Evolutionary conservation across 2,329 filamentous ascomycete genomes (phyloP).

Genomic region (Diaporthe caulivora): DNA sequence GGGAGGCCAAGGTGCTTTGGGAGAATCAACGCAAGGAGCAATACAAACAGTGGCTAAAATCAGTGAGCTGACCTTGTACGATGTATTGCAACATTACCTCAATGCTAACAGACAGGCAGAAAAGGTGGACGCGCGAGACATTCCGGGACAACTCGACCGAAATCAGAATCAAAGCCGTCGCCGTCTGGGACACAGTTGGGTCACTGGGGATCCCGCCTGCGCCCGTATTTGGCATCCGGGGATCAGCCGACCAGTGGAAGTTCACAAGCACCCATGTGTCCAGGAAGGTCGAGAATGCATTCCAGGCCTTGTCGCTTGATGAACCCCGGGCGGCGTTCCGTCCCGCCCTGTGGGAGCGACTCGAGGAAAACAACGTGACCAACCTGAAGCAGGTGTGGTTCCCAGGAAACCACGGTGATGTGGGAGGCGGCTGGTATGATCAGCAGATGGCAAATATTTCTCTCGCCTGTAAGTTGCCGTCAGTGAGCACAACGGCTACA

Average conservation of each 20-base stretch:
- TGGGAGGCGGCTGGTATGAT: slow-evolving; percentile 69
- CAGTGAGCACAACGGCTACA: background rate
- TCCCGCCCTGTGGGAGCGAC: slow-evolving; percentile 57
- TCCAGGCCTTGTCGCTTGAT: slow-evolving; percentile 64
- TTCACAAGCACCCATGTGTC: slow-evolving; percentile 60
- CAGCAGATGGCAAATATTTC: slow-evolving; percentile 50
- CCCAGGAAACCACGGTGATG: slow-evolving; percentile 72
- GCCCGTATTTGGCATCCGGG: slow-evolving; percentile 52
- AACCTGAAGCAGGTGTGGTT: slow-evolving; percentile 63
- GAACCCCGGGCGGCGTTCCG: slow-evolving; percentile 58
- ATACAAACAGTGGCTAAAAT: slow-evolving; percentile 54
- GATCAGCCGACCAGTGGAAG: slow-evolving; percentile 51
- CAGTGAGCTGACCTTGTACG: slow-evolving; percentile 41
- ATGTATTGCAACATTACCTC: background rate
- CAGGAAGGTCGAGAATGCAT: slow-evolving; percentile 58
- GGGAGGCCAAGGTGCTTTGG: slow-evolving; percentile 49
- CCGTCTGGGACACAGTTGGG: slow-evolving; percentile 65
- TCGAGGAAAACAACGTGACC: slow-evolving; percentile 45
- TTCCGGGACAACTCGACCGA: slow-evolving; percentile 47
- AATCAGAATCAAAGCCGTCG: slow-evolving; percentile 59
- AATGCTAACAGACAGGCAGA: slow-evolving; percentile 38
- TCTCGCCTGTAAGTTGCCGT: slow-evolving; percentile 47
- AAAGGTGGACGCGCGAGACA: slow-evolving; percentile 52
- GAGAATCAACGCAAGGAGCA: slow-evolving; percentile 48
- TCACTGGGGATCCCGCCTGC: slow-evolving; percentile 57